Evolutionary conservation across 2,329 filamentous ascomycete species (phyloP).

Genomic region (Paracoccidioides lutzii): DNA sequence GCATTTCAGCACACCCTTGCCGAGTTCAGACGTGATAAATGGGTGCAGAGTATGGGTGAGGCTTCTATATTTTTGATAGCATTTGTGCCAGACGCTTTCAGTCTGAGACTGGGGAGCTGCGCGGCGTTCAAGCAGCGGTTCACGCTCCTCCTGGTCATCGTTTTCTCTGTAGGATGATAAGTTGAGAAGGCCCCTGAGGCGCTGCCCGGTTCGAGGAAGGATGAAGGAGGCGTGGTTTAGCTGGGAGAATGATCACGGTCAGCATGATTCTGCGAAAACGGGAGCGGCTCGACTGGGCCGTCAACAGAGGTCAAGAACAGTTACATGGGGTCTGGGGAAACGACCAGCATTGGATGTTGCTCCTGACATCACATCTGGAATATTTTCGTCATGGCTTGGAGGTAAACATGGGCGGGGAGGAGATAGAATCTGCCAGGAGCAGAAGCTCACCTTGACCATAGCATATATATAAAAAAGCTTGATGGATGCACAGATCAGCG

Average conservation of each 20-base stretch:
- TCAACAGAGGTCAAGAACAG: background rate
- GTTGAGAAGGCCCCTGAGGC: slow-evolving; percentile 66
- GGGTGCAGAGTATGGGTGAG: slow-evolving; percentile 34
- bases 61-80: slow-evolving; percentile 20
- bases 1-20: slow-evolving; percentile 76
- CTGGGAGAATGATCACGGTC: slow-evolving; percentile 26
- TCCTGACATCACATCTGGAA: background rate
- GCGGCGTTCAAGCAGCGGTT: slow-evolving; percentile 21
- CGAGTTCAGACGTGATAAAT: slow-evolving; percentile 59
- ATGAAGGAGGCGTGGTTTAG: slow-evolving; percentile 78
- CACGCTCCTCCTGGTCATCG: slow-evolving; percentile 25
- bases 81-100: slow-evolving; percentile 11
- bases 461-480: background rate
- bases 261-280: background rate
- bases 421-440: background rate
- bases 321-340: slow-evolving; percentile 3
- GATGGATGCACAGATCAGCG: background rate
- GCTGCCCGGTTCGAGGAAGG: slow-evolving; percentile 72
- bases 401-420: background rate
- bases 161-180: slow-evolving; percentile 55
- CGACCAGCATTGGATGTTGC: slow-evolving; percentile 1
- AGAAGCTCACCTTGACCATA: background rate
- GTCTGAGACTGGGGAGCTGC: background rate
- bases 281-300: background rate
- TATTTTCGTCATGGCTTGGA: background rate